Base-by-base conservation (phyloP, 2,329 filamentous ascomycete species). In the Fusarium incarnatum region DNA sequence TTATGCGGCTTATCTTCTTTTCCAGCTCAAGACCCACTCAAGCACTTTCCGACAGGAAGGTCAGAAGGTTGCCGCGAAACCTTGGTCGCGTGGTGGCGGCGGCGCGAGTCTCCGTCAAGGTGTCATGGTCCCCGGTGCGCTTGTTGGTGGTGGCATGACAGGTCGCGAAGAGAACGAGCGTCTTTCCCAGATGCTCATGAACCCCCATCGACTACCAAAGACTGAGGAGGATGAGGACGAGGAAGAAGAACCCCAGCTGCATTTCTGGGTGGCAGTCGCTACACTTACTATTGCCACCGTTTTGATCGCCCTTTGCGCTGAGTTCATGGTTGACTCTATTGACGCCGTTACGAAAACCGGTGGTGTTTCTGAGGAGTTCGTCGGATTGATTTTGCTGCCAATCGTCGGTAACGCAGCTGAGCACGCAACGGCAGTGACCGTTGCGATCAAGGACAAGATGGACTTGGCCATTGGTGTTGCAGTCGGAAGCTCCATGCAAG, bases 11-110 rank as follows among this genome's bases (percentile, higher is more conserved):
- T 98, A 97, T 76, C 89, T 98, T 3, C 86, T 93, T 80, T 98
- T 98, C 84, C 95, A 98, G 80, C 89, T 98, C 63, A 93, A 94
- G 79, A 94, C 94, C 0, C 94, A 98, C 79, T 85, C 87, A 25
- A 83, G 83, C 11, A 90, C 97, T 78, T 98, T 97, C 34, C 84
- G 93, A 92, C 77, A 89, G 89, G 55, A 89, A 92, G 34, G 91
- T 70, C 86, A 92, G 73, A 97, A 97, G 79, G 91, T 92, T 0
- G 87, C 90, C 5, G 93, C 81, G 41, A 85, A 81, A 74, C 86
- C 85, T 4, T 84, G 78, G 78, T 81, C 67, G 59, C 75, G 62
- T 37, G 79, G 60, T 60, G 77, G 53, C 41, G 74, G 78, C 57
- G 76, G 77, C 18, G 80, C 34, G 34, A 37, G 80, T 12, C 71